These are phyloP conservation scores for Cercospora sp. DNA, from an alignment of 2,329 filamentous ascomycete species.

Conservation along the genomic window DNA sequence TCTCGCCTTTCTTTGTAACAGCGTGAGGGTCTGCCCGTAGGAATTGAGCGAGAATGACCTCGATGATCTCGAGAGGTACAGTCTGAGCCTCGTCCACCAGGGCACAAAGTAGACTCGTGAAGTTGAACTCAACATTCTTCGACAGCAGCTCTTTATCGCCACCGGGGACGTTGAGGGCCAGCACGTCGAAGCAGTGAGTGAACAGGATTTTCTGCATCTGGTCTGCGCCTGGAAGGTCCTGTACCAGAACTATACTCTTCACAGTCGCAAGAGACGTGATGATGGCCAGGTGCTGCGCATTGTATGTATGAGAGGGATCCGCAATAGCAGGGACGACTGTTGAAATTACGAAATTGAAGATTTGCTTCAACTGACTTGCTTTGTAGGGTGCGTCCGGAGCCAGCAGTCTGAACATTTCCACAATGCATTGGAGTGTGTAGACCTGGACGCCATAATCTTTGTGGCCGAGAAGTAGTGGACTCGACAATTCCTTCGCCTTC, in stretches of 20 bases:
- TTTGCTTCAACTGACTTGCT: conserved; percentile 87
- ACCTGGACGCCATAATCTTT: conserved; percentile 93
- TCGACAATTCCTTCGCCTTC: conserved; percentile 81
- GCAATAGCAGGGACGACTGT: conserved; percentile 81
- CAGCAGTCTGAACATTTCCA: conserved; percentile 89
- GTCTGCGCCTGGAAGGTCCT: conserved; percentile 81
- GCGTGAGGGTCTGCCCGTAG: conserved; percentile 75
- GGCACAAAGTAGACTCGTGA: conserved; percentile 80
- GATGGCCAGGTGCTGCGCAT: conserved; percentile 89
- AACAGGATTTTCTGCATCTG: conserved; percentile 79
- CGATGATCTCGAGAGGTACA: conserved; percentile 78
- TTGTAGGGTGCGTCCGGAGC: conserved; percentile 95
- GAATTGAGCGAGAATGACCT: conserved; percentile 94
- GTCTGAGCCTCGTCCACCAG: conserved; percentile 82
- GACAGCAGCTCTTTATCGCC: conserved; percentile 77
- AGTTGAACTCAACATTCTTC: conserved; percentile 90
- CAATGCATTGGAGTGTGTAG: conserved; percentile 82
- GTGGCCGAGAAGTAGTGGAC: conserved; percentile 78
- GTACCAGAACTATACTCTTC: conserved; percentile 89
- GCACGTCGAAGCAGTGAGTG: conserved; percentile 85
- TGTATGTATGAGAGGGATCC: conserved; percentile 85
- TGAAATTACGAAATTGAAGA: conserved; percentile 85
- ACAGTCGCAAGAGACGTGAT: conserved; percentile 85
- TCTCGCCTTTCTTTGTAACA: conserved; percentile 48
- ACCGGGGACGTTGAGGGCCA: conserved; percentile 74